Evolutionary conservation across 352 stramenopile species (phyloP), one percentile per base, ranked within the genome.

Genomic region (Peronospora farinosa): DNA sequence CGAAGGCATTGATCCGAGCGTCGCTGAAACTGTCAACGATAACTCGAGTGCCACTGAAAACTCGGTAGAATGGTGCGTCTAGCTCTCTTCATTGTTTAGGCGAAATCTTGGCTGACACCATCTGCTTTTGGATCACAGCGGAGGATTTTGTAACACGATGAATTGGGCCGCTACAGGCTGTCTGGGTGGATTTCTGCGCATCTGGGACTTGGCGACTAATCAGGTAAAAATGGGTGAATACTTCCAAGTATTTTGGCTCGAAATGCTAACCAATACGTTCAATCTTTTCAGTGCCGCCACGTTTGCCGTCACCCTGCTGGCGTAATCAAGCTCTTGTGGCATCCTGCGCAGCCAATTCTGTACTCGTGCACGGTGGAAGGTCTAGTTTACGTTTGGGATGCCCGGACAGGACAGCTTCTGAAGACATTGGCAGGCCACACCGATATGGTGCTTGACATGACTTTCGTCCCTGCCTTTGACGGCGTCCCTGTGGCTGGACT

Each of bases 91-190:
- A 33, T 55, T 17, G 21, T 16, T 33, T 21, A n/a, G 1, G 4
- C 31, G 11, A 1, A 35, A 1, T 63, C 33, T 4, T 10, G 11
- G 11, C 45, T 58, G n/a, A 58, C 28, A 33, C 19, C 17, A 40
- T 28, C 27, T n/a, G 40, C 40, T 7, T 40, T 46, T 37, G 12
- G 31, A 8, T 45, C 51, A 6, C 41, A 95, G 91, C 15, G 94
- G 96, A 12, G 93, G 89, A 15, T 98, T 98, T 62, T 97, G 75
- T 55, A 84, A 79, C 47, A 91, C 88, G 36, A 89, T 95, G 72
- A 95, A 96, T 57, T 98, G 95, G 95, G 89, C 79, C 32, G 94
- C 95, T 15, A 98, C 95, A 1, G 96, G 88, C 21, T 96, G 93
- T 28, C 86, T 97, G 2, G 95, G 97, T 51, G 95, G 95, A 47